Base-by-base conservation (phyloP, 1,139 yeast genomes). In the Hyphopichia burtonii region DNA sequence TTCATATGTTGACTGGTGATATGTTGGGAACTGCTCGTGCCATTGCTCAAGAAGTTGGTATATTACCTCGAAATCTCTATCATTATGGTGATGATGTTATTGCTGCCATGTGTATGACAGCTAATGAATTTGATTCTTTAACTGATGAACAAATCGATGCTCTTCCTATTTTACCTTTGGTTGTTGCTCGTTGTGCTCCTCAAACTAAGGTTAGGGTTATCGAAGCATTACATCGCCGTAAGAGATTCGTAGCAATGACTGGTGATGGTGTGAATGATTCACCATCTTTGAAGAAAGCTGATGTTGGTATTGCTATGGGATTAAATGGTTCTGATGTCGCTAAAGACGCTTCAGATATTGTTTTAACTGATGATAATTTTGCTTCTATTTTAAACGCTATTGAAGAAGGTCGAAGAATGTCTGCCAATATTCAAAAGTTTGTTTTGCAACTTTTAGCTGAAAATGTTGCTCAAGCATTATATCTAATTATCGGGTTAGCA, bases 221-320 rank as follows among this genome's bases (percentile, higher is more conserved):
- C 55, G 91, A 86, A 33, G 93, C 94, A 0, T 71, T 86, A 36
- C 93, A 86, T 54, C 78, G 94, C 49, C 76, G 91, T 47, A 62
- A 71, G 16, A 80, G 80, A 49, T 83, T 81, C 56, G 82, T 84
- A 50, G 94, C 93, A 28, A 86, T 86, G 94, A 86, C 95, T 34
- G 95, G 94, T 52, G 94, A 86, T 61, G 94, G 94, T 52, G 91
- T 86, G 40, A 86, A 86, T 58, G 94, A 86, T 60, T 85, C 93
- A 3, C 95, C 94, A 16, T 80, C 89, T 4, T 72, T 86, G 61
- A 85, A 85, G 58, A 82, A 78, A 49, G 87, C 94, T 1, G 93
- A 86, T 62, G 89, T 86, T 43, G 94, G 95, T 52, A 85, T 86
- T 58, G 89, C 91, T n/a, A 85, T 85, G 93, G 93, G 93, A 39